phyloP scores from a whole-genome alignment of 495 filamentous ascomycete genomes.

The Aspergillus egyptiacus region DNA sequence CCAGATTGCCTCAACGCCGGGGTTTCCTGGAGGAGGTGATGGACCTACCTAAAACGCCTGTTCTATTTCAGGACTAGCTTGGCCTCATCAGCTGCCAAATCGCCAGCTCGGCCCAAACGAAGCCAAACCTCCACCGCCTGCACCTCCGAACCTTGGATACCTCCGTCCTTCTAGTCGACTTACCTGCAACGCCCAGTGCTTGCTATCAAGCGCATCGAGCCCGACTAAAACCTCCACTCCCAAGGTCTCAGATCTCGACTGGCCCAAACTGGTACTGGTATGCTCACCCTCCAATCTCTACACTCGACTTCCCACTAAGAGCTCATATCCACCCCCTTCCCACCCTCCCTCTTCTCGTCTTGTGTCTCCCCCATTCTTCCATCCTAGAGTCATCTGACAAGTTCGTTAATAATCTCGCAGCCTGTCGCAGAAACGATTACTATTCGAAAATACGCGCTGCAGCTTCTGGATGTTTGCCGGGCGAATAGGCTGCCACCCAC shows the following conservation, averaged over 20 bases:
- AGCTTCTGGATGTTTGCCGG: slow-evolving; percentile 11
- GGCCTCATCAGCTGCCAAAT: slow-evolving; percentile 12
- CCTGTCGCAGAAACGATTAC: slow-evolving; percentile 16
- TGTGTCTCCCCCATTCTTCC: slow-evolving; percentile 2
- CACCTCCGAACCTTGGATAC: slow-evolving; percentile 7
- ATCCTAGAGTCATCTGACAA: slow-evolving; percentile 19
- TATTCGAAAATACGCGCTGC: slow-evolving; percentile 9
- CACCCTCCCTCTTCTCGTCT: slow-evolving; percentile 4
- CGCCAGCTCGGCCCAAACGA: neutral
- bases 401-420: slow-evolving; percentile 20
- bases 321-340: slow-evolving; percentile 10
- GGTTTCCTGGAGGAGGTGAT: too few relatives aligned
- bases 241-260: neutral
- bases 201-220: neutral
- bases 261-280: slow-evolving; percentile 12
- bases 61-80: slow-evolving; percentile 18
- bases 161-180: slow-evolving; percentile 1
- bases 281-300: slow-evolving; percentile 2
- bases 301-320: slow-evolving; percentile 2
- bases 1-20: too few relatives aligned
- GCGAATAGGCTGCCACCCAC: slow-evolving; percentile 7
- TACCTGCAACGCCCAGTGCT: neutral
- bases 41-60: slow-evolving; percentile 7
- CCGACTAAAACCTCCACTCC: neutral
- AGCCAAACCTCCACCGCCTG: slow-evolving; percentile 9